Conservation (phyloP, 108 stramenopile genomes). For the Pseudonitzschia pungens region DNA sequence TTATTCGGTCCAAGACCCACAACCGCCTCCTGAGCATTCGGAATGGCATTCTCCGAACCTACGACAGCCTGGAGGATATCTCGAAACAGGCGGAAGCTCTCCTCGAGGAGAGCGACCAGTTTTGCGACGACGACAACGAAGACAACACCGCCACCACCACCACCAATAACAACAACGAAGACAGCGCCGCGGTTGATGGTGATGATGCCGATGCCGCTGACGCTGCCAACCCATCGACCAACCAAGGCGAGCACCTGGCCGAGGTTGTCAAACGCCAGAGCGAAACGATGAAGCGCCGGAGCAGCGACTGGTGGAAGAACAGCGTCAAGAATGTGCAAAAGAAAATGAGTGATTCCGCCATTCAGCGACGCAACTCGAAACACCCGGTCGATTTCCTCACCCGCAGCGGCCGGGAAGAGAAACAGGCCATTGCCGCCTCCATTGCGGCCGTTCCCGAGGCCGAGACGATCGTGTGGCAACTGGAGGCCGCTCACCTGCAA, state of each 20-base stretch:
- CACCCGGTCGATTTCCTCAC: background rate
- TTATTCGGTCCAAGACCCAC: conserved; percentile 31
- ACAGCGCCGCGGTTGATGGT: too few relatives aligned
- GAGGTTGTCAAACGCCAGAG: background rate
- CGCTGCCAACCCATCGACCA: background rate
- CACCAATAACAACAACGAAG: too few relatives aligned
- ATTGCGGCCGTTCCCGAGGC: conserved; percentile 7
- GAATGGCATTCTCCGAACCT: conserved; percentile 6
- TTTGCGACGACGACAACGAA: background rate
- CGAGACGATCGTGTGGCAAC: conserved; percentile 36
- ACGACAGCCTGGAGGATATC: background rate
- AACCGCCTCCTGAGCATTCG: conserved; percentile 17
- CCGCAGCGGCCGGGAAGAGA: background rate
- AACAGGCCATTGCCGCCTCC: background rate
- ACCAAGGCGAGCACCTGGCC: background rate
- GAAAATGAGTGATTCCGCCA: background rate
- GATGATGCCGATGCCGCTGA: background rate
- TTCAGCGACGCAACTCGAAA: conserved; percentile 3
- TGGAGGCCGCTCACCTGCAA: conserved; percentile 47
- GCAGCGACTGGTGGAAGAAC: conserved; percentile 2
- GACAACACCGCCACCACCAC: too few relatives aligned
- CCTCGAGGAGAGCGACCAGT: too few relatives aligned
- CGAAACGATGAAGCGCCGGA: background rate
- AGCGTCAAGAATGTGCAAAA: conserved; percentile 13
- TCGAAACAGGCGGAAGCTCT: background rate